phyloP scores from a whole-genome alignment of 768 basidiomycete species.

The Amanita thiersii region DNA sequence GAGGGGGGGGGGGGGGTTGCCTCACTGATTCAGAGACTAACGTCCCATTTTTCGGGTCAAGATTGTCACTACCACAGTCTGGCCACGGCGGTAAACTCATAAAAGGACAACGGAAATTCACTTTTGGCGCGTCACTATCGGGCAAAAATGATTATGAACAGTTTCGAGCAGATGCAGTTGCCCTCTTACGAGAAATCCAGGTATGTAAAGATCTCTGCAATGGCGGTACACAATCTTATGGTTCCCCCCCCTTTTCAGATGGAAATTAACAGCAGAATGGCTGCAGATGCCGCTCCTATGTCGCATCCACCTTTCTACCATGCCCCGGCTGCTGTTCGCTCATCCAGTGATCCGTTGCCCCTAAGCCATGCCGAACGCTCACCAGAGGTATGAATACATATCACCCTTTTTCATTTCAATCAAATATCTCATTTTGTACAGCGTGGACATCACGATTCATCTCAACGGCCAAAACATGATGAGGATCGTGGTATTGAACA shows the following conservation, averaged over 20 bases:
- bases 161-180: conserved; percentile 2
- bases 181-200: conserved; percentile 5
- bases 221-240: not conserved
- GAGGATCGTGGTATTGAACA: too few species aligned
- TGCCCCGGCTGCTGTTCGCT: conserved; percentile 1
- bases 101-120: conserved; percentile 2
- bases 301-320: not conserved
- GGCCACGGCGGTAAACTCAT: conserved; percentile 2
- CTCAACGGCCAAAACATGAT: too few species aligned
- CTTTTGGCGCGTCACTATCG: not conserved
- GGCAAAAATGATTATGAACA: not conserved
- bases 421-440: not conserved
- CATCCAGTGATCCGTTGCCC: conserved; percentile 4
- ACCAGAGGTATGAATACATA: not conserved
- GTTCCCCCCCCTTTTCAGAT: not conserved
- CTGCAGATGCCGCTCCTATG: not conserved
- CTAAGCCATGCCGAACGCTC: not conserved
- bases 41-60: too few species aligned
- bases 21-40: too few species aligned
- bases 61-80: not conserved
- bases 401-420: not conserved
- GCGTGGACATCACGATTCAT: not conserved
- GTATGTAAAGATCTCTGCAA: not conserved
- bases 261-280: conserved; percentile 1
- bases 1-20: too few species aligned